These are phyloP conservation scores for Ceratobasidium papillatum DNA, from an alignment of 1,284 basidiomycete species.

Conservation along the genomic window DNA sequence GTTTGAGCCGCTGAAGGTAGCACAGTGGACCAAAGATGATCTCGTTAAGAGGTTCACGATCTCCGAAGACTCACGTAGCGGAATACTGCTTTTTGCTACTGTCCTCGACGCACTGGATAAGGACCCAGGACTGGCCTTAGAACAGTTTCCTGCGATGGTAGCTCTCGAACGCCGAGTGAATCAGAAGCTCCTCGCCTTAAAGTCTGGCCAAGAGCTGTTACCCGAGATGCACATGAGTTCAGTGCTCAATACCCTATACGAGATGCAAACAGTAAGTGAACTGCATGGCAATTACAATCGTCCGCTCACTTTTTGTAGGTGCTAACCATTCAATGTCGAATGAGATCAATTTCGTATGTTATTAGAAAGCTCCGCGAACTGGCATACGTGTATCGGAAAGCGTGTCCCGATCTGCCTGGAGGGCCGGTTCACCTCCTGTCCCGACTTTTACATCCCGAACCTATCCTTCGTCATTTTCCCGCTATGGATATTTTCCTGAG, in stretches of 20 bases:
- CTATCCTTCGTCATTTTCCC: slow-evolving; percentile 10
- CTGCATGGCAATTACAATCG: too few relatives aligned
- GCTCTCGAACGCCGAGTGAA: neutral
- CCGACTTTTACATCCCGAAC: slow-evolving; percentile 1
- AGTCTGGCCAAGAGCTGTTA: neutral
- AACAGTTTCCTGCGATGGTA: neutral
- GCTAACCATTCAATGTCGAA: neutral
- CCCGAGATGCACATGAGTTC: neutral
- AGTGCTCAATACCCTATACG: neutral
- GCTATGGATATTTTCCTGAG: slow-evolving; percentile 13
- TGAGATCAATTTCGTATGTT: neutral
- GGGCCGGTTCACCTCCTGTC: neutral
- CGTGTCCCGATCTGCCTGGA: neutral
- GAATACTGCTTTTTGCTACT: neutral
- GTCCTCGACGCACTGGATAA: neutral
- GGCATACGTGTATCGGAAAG: neutral
- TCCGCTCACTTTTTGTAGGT: neutral
- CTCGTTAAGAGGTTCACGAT: neutral
- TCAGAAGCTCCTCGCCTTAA: neutral
- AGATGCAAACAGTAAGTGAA: neutral
- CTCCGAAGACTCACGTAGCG: slow-evolving; percentile 3
- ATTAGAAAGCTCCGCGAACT: neutral
- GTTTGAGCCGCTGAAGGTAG: slow-evolving; percentile 15
- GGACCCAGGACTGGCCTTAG: too few relatives aligned
- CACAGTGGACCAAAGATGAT: neutral